Evolutionary conservation across 2,329 filamentous ascomycete genomes (phyloP), one percentile per base, ranked within the genome.

Genomic region (Scedosporium apiospermum): DNA sequence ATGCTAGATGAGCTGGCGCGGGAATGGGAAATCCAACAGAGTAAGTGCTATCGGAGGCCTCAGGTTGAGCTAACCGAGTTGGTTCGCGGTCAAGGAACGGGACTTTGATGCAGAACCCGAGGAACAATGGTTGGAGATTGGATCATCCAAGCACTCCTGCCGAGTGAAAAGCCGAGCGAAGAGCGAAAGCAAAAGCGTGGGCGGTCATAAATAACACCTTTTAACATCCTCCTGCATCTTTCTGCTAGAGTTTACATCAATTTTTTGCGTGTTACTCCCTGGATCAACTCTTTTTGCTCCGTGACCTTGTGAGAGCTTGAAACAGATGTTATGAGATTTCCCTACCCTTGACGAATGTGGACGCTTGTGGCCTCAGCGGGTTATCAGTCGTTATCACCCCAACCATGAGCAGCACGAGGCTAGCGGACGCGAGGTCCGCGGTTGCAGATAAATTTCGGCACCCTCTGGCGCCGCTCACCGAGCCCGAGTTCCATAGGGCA

Each of bases 401-500:
- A 9, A n/a, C 23, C 18, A 60, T 26, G 14, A 23, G 18, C 49
- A 23, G 21, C 18, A 14, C 51, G 34, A 61, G 16, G 21, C 21
- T 23, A 14, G 26, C 42, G 18, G 26, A 30, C 44, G 65, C 64
- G 64, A 46, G 63, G 16, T 42, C 62, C 12, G 58, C 60, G n/a
- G 51, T 55, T 12, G 30, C 57, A 16, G 34, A 23, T 7, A 46
- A 63, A 6, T 10, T 30, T 44, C 67, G 68, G n/a, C 75, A 77
- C 63, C 82, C 83, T 16, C 75, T 85, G 51, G 75, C 78, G 41
- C 79, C 76, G 53, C 76, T 86, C 57, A 77, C 73, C 16, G 66
- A 74, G 27, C 74, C 77, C n/a, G 83, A 86, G 71, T 81, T 81
- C 49, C 69, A 72, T 62, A 68, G 66, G 16, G 81, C 81, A 53